A percentile compares a stretch with the other conserved stretches of the same genome.
Evolutionary conservation across 306 rosid species (phyloP).

Genomic region (Echinosophora koreensis): DNA sequence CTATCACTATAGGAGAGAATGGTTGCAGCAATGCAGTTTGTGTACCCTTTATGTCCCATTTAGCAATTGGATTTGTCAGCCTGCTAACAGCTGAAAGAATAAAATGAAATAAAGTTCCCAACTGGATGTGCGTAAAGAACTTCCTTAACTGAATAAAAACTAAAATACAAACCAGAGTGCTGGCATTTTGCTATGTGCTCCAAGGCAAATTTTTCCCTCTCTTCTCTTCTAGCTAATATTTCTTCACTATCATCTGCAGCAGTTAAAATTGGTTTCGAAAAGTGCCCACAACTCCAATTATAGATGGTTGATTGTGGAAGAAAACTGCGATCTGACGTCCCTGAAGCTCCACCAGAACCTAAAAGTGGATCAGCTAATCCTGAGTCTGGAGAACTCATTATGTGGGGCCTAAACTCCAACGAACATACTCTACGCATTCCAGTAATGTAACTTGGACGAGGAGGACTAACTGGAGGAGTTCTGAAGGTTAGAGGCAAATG

Average conservation of each 20-base stretch:
- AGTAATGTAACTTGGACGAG: slow-evolving; percentile 79
- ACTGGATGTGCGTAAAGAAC: slow-evolving; percentile 15
- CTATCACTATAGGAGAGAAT: slow-evolving; percentile 90
- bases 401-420: slow-evolving; percentile 90
- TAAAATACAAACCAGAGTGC: slow-evolving; percentile 74
- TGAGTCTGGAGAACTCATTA: slow-evolving; percentile 85
- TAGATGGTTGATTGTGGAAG: slow-evolving; percentile 94
- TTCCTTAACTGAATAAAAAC: slow-evolving; percentile 9
- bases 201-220: slow-evolving; percentile 85
- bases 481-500: slow-evolving; percentile 86
- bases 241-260: slow-evolving; percentile 80
- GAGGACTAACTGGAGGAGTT: slow-evolving; percentile 99
- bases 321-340: slow-evolving; percentile 79
- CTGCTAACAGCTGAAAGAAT: slow-evolving; percentile 80
- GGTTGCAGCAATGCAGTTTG: slow-evolving; percentile 85
- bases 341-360: slow-evolving; percentile 73
- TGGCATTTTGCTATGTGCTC: slow-evolving; percentile 94
- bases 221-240: slow-evolving; percentile 80
- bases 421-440: slow-evolving; percentile 97
- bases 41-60: slow-evolving; percentile 91
- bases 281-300: slow-evolving; percentile 96
- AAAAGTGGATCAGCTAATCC: slow-evolving; percentile 95
- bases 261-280: slow-evolving; percentile 90
- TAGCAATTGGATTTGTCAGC: slow-evolving; percentile 84
- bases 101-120: slow-evolving; percentile 34